Evolutionary conservation across 495 filamentous ascomycete species (phyloP).

Genomic region (Halenospora varia): DNA sequence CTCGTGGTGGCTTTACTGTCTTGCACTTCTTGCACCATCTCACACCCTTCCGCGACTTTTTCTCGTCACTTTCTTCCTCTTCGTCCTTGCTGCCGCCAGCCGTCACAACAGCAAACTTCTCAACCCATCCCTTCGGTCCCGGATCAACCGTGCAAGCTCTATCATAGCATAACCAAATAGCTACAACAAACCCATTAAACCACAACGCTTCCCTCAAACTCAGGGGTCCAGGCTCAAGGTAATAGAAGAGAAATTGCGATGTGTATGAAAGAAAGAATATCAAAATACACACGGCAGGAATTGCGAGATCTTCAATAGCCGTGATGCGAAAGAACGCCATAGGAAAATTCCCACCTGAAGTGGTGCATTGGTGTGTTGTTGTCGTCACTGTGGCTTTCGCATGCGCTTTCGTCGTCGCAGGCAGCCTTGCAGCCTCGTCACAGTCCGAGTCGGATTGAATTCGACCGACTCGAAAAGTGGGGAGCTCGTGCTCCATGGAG

Average conservation of each 20-base stretch:
- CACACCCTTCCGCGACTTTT: constrained; percentile 28
- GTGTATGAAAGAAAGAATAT: constrained; percentile 79
- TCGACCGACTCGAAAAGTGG: too few relatives aligned
- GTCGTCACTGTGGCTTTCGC: background rate
- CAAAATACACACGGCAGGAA: constrained; percentile 63
- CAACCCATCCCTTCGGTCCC: constrained; percentile 42
- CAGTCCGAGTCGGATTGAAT: too few relatives aligned
- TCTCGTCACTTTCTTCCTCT: constrained; percentile 12
- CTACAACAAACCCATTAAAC: constrained; percentile 71
- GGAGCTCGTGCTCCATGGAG: background rate
- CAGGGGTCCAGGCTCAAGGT: constrained; percentile 66
- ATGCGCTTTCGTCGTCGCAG: background rate
- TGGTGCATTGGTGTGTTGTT: background rate
- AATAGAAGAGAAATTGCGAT: constrained; percentile 78
- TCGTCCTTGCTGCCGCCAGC: constrained; percentile 13
- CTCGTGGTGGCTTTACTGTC: constrained; percentile 74
- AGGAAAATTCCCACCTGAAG: background rate
- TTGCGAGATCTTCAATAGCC: constrained; percentile 43
- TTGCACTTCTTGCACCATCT: constrained; percentile 87
- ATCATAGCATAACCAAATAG: constrained; percentile 77
- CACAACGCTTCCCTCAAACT: constrained; percentile 52
- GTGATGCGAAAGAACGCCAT: constrained; percentile 2
- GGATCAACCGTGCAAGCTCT: constrained; percentile 74
- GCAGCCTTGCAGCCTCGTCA: background rate
- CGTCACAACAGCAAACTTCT: constrained; percentile 7